Evolutionary conservation across 768 basidiomycete genomes (phyloP).

Genomic region (Lentinula detonsa): DNA sequence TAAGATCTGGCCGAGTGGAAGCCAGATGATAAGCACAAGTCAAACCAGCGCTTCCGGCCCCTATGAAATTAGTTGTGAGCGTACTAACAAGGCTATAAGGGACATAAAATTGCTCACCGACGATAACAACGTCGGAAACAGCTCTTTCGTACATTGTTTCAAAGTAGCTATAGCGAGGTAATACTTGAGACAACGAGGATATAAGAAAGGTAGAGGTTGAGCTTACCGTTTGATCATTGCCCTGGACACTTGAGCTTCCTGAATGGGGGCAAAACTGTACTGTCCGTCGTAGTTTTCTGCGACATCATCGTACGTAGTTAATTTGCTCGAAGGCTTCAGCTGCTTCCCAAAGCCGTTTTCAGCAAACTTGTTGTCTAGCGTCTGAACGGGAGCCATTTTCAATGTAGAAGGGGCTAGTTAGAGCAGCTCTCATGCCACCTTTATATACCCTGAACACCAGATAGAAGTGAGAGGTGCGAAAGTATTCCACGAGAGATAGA

Average conservation of each 20-base stretch:
- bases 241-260: constrained; percentile 70
- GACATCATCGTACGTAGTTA: constrained; percentile 24
- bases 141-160: constrained; percentile 66
- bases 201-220: not conserved
- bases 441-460: not conserved
- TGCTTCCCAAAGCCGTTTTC: not conserved
- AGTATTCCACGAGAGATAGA: not conserved
- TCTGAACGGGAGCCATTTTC: constrained; percentile 1
- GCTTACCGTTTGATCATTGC: constrained; percentile 71
- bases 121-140: constrained; percentile 73
- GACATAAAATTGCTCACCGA: constrained; percentile 30
- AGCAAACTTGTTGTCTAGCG: not conserved
- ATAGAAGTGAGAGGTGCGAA: not conserved
- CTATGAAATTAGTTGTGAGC: constrained; percentile 14
- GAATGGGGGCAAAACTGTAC: constrained; percentile 67
- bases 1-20: constrained; percentile 59
- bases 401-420: not conserved
- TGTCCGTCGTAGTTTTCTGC: constrained; percentile 54
- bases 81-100: constrained; percentile 32
- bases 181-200: not conserved
- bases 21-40: constrained; percentile 73
- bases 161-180: constrained; percentile 48
- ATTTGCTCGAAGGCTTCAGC: not conserved
- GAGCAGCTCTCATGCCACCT: not conserved
- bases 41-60: constrained; percentile 60